Base-by-base conservation (phyloP, 495 filamentous ascomycete genomes). In the Trichoderma gamsii region DNA sequence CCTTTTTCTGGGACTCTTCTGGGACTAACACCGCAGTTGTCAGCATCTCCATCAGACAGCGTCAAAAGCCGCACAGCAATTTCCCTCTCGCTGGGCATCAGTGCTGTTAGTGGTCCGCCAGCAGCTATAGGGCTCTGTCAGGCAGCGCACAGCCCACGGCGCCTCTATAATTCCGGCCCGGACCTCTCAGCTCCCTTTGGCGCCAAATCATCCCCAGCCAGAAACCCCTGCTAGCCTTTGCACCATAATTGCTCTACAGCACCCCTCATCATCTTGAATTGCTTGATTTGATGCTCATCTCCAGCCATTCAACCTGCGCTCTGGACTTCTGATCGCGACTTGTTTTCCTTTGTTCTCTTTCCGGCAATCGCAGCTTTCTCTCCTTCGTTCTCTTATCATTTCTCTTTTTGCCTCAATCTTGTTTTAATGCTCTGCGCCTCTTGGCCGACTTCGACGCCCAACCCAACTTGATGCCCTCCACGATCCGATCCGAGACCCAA, bases 391-490 rank as follows among this genome's bases (percentile, higher is more conserved):
- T 63, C 27, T 61, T 25, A 5, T 32, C 27, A 6, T 27, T 7
- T 13, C 25, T 29, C 56, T 32, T 61, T 2, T 27, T 32, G 27
- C 27, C 29, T 61, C 29, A 12, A 12, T 59, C 23, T 59, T 59
- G 4, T 25, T 59, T 4, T 59, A 59, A 21, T 59, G 0, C 51
- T 25, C 0, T 27, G 21, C 44, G 15, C n/a, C n/a, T 18, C 44
- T n/a, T 16, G n/a, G n/a, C 44, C 44, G 4, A 18, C 44, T 52
- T 64, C 69, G 65, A 67, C 63, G 67, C 56, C 69, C 69, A 67
- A 66, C 64, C 52, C 71, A 73, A 72, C 72, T 76, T 74, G 78
- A 76, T 72, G 72, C 70, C 72, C 66, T 70, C 70, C 68, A 74
- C 72, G 68, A 70, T 71, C 71, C 72, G 71, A 73, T 72, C 70